phyloP scores from a whole-genome alignment of 805 yeast genomes.

The Zygosaccharomyces kombuchaensis region DNA sequence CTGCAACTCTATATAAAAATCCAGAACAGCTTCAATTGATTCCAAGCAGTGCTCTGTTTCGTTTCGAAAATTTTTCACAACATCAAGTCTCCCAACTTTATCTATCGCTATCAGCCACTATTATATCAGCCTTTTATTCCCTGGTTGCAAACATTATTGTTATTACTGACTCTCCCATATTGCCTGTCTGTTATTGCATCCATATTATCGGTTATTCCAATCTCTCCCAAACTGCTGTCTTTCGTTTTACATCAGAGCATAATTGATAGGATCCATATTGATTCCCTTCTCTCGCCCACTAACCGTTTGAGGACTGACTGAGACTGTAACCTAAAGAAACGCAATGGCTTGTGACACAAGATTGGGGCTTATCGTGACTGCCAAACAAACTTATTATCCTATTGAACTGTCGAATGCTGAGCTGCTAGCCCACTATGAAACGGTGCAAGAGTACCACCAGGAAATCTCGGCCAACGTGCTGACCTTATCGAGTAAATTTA shows the following conservation, averaged over 20 bases:
- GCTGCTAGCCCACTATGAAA: constrained; percentile 42
- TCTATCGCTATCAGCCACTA: not conserved
- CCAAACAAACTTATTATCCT: constrained; percentile 49
- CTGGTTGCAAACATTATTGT: not conserved
- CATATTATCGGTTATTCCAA: not conserved
- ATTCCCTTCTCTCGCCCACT: not conserved
- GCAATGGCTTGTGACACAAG: constrained; percentile 6
- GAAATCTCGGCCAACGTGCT: constrained; percentile 44
- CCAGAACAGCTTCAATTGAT: not conserved
- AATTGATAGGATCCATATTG: not conserved
- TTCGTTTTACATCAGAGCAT: constrained; percentile 2
- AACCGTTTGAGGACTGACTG: not conserved
- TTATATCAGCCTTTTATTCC: not conserved
- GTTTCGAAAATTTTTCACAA: not conserved
- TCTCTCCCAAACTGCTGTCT: constrained; percentile 3
- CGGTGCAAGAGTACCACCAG: constrained; percentile 47
- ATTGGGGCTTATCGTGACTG: constrained; percentile 38
- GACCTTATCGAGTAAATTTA: constrained; percentile 37
- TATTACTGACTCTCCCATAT: not conserved
- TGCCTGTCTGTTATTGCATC: not conserved
- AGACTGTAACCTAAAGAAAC: not conserved
- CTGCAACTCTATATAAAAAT: constrained; percentile 3
- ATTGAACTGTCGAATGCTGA: constrained; percentile 47
- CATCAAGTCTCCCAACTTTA: not conserved
- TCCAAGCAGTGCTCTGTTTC: not conserved